phyloP scores from a whole-genome alignment of 2,329 filamentous ascomycete genomes.

The Ascocoryne sarcoides region DNA sequence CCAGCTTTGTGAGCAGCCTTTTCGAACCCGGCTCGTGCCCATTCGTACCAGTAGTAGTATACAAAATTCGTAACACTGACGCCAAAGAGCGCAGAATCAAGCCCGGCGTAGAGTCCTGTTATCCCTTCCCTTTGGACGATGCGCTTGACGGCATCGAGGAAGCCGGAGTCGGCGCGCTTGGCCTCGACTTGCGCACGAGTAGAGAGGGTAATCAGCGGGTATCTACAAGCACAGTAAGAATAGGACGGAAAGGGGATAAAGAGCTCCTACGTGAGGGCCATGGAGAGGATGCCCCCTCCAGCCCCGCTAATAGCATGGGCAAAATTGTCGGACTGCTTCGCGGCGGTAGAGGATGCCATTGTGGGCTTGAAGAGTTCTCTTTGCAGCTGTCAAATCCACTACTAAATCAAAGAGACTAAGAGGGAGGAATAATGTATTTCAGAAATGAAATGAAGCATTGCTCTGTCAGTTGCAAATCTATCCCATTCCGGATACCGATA shows the following conservation, averaged over 20 bases:
- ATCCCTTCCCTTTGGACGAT: constrained; percentile 91
- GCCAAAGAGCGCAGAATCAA: constrained; percentile 91
- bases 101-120: constrained; percentile 79
- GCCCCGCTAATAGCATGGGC: constrained; percentile 89
- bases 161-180: constrained; percentile 78
- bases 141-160: constrained; percentile 70
- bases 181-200: constrained; percentile 97
- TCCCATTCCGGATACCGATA: too few relatives aligned
- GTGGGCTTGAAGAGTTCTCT: too few relatives aligned
- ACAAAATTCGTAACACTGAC: constrained; percentile 99
- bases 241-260: constrained; percentile 8
- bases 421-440: too few relatives aligned
- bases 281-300: constrained; percentile 88
- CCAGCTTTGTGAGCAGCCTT: constrained; percentile 64
- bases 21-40: constrained; percentile 82
- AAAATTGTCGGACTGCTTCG: constrained; percentile 82
- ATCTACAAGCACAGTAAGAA: constrained; percentile 41
- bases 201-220: constrained; percentile 93
- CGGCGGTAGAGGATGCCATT: constrained; percentile 25
- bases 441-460: too few relatives aligned
- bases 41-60: constrained; percentile 99
- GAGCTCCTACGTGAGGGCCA: constrained; percentile 75
- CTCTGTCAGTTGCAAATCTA: too few relatives aligned
- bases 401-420: too few relatives aligned
- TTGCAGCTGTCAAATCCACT: too few relatives aligned